Evolutionary conservation across 495 filamentous ascomycete genomes (phyloP), one percentile per base, ranked within the genome.

Genomic region (Hamigera avellanea): DNA sequence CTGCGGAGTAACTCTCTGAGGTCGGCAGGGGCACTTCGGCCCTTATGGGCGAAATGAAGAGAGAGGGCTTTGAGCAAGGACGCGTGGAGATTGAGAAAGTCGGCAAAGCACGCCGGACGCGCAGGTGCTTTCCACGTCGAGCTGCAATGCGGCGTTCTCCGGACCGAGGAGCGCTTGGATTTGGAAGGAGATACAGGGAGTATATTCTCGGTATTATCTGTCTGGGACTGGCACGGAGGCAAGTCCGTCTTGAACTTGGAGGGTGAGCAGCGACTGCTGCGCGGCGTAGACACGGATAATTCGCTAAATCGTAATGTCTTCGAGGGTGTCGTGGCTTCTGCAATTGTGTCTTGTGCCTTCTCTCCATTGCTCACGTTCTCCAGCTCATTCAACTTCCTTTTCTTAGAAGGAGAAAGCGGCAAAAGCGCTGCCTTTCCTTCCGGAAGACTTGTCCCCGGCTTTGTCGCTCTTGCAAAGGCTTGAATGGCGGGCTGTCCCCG

Each of bases 371-470:
- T 49, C 21, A 59, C 45, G 21, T 62, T 64, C 39, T 61, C 54
- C 28, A 66, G 40, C 41, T 67, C 62, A 35, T 61, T 52, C 27
- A 68, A 39, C 44, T 66, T 68, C 33, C 64, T 49, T 38, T 68
- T 68, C 46, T 68, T 68, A 40, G 64, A 68, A 37, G 64, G 64
- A 12, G 64, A 62, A 36, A 52, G 45, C 10, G 60, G 48, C 0
- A 59, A 49, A 19, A 17, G 14, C 2, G 42, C 4, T 9, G 3
- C 13, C 28, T 30, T 30, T n/a, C 28, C 2, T 27, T 21, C 9
- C 15, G 51, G 29, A 17, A 36, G 42, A 12, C 53, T 36, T 19
- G 58, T 35, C 8, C 63, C 61, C 2, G 61, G 54, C 38, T 67
- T 67, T 43, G 60, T 64, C 47, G 63, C 47, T 52, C 58, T 56